Evolutionary conservation across 495 filamentous ascomycete genomes (phyloP).

Genomic region (Penicillium goetzii): DNA sequence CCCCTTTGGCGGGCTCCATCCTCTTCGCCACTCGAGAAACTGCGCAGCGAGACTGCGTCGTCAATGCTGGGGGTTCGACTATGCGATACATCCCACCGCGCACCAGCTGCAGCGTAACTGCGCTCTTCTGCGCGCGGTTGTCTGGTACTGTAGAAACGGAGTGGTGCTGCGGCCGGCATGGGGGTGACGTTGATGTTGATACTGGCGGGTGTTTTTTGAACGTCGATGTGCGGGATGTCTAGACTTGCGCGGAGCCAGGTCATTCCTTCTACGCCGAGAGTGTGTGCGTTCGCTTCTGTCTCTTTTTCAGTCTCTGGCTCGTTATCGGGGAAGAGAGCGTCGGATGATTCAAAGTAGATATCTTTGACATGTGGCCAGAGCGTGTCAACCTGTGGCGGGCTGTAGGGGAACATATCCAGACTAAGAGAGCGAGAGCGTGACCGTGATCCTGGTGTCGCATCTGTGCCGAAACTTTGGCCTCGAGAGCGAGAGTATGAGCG

Average conservation of each 20-base stretch:
- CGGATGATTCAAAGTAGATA: not conserved
- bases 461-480: conserved; percentile 20
- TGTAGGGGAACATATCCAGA: conserved; percentile 28
- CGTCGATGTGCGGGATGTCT: conserved; percentile 11
- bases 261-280: conserved; percentile 21
- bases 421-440: conserved; percentile 20
- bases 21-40: conserved; percentile 9
- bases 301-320: not conserved
- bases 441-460: conserved; percentile 6
- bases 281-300: not conserved
- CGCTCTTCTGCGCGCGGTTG: conserved; percentile 4
- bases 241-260: conserved; percentile 25
- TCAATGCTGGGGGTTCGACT: conserved; percentile 10
- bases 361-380: conserved; percentile 12
- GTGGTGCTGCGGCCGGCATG: conserved; percentile 8
- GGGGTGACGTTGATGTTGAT: conserved; percentile 2
- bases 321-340: conserved; percentile 6
- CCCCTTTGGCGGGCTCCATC: not conserved
- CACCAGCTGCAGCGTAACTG: not conserved
- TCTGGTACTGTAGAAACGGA: conserved; percentile 29
- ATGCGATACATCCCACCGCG: not conserved
- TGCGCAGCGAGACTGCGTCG: conserved; percentile 12
- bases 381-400: conserved; percentile 22
- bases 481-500: conserved; percentile 11
- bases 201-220: not conserved